Base-by-base conservation (phyloP, 345 rosid species). In the Salix exigua region DNA sequence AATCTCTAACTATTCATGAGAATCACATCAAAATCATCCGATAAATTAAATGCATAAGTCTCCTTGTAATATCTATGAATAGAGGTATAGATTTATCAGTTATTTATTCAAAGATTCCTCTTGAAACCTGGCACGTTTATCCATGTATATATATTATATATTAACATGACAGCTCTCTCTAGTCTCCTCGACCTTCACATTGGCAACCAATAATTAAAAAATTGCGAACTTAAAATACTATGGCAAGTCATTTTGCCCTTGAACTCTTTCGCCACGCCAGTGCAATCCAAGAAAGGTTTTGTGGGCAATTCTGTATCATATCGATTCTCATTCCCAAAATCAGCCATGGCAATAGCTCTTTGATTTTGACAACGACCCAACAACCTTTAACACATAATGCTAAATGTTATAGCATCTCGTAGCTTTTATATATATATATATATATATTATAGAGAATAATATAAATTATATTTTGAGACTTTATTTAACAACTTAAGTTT, bases 311-410 rank as follows among this genome's bases (percentile, higher is more conserved):
- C 79, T 85, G 88, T 82, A 83, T 74, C 60, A 61, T 85, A 69
- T 67, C 71, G 82, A 79, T 79, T 80, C 74, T 77, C 72, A 71
- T 81, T 81, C 63, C 83, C 81, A 37, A 72, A 64, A 75, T 77
- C 73, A 76, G 46, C 73, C 70, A 18, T 58, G 46, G 25, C 19
- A 77, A 50, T 77, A 77, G 86, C 76, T 79, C 84, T 73, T 83
- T 75, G 83, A 78, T 82, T 75, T 82, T 73, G 87, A 81, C 83
- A 79, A 64, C 87, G 87, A 84, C 86, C 92, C 89, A 82, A 88
- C 82, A 71, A 66, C 26, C 74, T 79, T 77, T 68, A 62, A 69
- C 81, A 79, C 72, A 73, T 65, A 74, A 81, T 83, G 85, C 86
- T 84, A 82, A 82, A 84, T 74, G 63, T 58, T 58, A 18, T 76